These are phyloP conservation scores for Apiospora marii DNA, from an alignment of 2,329 filamentous ascomycete species.

Conservation along the genomic window DNA sequence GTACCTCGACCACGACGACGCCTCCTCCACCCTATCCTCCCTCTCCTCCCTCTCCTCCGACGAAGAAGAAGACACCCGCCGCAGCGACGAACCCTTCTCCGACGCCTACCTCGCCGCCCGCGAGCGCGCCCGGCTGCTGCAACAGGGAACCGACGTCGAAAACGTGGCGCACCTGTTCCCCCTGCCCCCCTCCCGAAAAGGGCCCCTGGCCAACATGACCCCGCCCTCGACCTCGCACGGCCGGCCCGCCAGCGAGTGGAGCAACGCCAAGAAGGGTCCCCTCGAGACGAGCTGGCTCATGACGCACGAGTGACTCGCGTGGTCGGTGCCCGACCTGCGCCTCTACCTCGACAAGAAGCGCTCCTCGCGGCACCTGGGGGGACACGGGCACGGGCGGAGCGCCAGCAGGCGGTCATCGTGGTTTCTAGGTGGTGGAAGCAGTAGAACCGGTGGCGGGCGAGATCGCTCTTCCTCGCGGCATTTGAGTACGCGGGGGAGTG, in stretches of 20 bases:
- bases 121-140: not conserved
- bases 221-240: conserved; percentile 8
- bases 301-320: conserved; percentile 10
- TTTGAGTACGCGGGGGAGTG: not conserved
- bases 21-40: not conserved
- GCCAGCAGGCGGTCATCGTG: not conserved
- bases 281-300: conserved; percentile 5
- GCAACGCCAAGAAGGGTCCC: not conserved
- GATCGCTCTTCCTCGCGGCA: not conserved
- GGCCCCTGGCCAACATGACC: not conserved
- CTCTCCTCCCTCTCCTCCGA: not conserved
- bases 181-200: not conserved
- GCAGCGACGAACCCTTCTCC: conserved; percentile 16
- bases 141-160: conserved; percentile 3
- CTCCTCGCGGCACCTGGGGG: not conserved
- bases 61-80: not conserved
- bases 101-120: conserved; percentile 1
- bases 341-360: conserved; percentile 12
- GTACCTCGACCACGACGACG: not conserved
- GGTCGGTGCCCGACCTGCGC: conserved; percentile 19
- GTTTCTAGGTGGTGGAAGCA: not conserved
- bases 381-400: not conserved
- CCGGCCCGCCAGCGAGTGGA: not conserved
- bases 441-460: not conserved
- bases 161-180: conserved; percentile 11